Percentiles rank a stretch among this genome's conserved stretches.
Evolutionary conservation across 768 basidiomycete species (phyloP).

Genomic region (Hortiboletus flavorubellus): DNA sequence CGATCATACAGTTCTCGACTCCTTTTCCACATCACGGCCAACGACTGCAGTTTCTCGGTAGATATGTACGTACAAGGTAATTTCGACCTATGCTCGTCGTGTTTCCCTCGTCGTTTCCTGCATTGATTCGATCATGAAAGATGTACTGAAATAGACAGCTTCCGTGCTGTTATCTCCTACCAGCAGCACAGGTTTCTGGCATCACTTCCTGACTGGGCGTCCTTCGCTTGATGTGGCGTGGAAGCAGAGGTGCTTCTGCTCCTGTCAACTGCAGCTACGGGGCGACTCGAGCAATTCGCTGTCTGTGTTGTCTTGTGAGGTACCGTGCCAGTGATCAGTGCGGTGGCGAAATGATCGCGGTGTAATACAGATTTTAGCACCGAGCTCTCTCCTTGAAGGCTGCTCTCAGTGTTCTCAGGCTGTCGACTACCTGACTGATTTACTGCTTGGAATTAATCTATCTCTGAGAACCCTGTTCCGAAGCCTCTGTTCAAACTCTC

Average conservation of each 20-base stretch:
- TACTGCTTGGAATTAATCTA: not conserved
- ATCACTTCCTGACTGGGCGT: constrained; percentile 8
- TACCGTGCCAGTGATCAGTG: not conserved
- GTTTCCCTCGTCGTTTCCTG: constrained; percentile 9
- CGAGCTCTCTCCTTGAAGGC: not conserved
- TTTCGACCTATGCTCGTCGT: constrained; percentile 1
- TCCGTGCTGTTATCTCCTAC: constrained; percentile 10
- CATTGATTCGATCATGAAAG: constrained; percentile 10
- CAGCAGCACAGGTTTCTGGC: constrained; percentile 15
- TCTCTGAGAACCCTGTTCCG: not conserved
- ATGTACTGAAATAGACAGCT: constrained; percentile 15
- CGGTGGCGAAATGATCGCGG: constrained; percentile 12
- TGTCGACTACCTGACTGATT: not conserved
- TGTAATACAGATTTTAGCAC: not conserved
- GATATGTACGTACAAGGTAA: constrained; percentile 43
- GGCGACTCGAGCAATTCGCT: not conserved
- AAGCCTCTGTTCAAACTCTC: not conserved
- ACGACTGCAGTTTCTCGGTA: constrained; percentile 52
- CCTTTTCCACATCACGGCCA: constrained; percentile 49
- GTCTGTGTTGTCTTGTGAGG: constrained; percentile 6
- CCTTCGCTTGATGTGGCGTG: constrained; percentile 12
- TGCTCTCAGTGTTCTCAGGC: not conserved
- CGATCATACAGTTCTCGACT: constrained; percentile 26
- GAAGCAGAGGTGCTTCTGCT: constrained; percentile 22
- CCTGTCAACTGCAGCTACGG: constrained; percentile 14